A percentile compares a stretch with the other conserved stretches of the same genome.
Evolutionary conservation across 305 asterid species (phyloP).

Genomic region (Solanum hybrid): DNA sequence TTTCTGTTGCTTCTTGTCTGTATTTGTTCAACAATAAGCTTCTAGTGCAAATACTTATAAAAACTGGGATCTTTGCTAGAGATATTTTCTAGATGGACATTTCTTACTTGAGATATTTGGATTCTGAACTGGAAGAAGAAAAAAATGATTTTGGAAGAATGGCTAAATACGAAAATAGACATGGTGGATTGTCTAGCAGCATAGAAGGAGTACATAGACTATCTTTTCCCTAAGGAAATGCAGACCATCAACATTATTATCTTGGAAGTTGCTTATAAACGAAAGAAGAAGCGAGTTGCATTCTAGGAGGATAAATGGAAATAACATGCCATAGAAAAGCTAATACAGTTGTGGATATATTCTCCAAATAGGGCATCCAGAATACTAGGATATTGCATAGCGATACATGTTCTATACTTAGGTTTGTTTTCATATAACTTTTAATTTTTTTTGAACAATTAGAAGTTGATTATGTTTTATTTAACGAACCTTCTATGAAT

Average conservation of each 20-base stretch:
- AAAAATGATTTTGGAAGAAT: not conserved
- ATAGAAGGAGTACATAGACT: not conserved
- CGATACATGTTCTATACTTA: not conserved
- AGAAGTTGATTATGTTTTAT: not conserved
- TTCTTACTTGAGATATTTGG: not conserved
- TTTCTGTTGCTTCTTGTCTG: not conserved
- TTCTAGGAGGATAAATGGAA: not conserved
- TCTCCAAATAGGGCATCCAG: not conserved
- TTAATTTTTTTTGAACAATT: not conserved
- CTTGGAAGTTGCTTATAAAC: not conserved
- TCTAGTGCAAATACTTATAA: not conserved
- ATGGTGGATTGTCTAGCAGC: not conserved
- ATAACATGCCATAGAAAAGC: not conserved
- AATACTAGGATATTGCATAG: not conserved
- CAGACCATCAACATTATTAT: not conserved
- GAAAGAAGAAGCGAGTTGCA: not conserved
- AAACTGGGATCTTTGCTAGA: not conserved
- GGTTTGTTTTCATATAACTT: not conserved
- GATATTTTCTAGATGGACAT: not conserved
- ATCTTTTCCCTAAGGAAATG: not conserved
- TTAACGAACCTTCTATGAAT: no score
- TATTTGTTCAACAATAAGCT: not conserved
- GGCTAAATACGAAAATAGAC: not conserved
- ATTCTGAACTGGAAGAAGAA: no score
- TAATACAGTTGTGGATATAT: not conserved